phyloP scores from a whole-genome alignment of 495 filamentous ascomycete genomes.

The Antarctomyces pellizariae region DNA sequence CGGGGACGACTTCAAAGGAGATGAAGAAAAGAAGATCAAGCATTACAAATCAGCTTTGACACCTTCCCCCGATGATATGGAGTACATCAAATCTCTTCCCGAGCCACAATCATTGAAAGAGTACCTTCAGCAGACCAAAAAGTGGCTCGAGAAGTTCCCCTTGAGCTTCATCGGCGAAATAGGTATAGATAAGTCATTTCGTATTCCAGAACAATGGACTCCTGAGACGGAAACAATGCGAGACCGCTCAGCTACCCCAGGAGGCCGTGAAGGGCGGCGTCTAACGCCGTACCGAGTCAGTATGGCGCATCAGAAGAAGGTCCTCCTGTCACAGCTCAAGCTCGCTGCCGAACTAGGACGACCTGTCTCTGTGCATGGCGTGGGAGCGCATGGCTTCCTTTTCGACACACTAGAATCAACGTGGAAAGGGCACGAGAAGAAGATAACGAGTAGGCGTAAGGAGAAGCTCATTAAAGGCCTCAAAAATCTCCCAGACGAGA shows the following conservation, averaged over 20 bases:
- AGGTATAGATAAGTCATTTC: conserved; percentile 67
- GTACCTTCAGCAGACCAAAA: conserved; percentile 39
- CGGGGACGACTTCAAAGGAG: conserved; percentile 7
- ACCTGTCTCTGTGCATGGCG: conserved; percentile 73
- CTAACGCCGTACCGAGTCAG: conserved; percentile 55
- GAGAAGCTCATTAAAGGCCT: conserved; percentile 21
- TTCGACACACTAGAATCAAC: conserved; percentile 49
- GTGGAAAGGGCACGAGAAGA: conserved; percentile 67
- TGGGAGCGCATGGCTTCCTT: conserved; percentile 68
- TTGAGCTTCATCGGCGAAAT: conserved; percentile 67
- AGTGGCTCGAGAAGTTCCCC: conserved; percentile 36
- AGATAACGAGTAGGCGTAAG: conserved; percentile 38
- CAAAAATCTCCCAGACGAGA: conserved; percentile 9
- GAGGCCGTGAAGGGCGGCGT: conserved; percentile 54
- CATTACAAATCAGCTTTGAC: conserved; percentile 56
- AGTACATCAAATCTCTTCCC: conserved; percentile 45
- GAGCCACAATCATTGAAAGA: conserved; percentile 42
- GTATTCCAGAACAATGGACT: conserved; percentile 45
- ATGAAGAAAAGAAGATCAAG: conserved; percentile 24
- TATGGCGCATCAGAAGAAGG: conserved; percentile 48
- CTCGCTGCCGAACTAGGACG: conserved; percentile 64
- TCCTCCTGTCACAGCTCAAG: conserved; percentile 63
- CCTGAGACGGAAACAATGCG: conserved; percentile 24
- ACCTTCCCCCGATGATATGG: conserved; percentile 28
- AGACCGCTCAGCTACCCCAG: conserved; percentile 41